These are phyloP conservation scores for Lentinula sp. DNA, from an alignment of 768 basidiomycete species.

Conservation along the genomic window DNA sequence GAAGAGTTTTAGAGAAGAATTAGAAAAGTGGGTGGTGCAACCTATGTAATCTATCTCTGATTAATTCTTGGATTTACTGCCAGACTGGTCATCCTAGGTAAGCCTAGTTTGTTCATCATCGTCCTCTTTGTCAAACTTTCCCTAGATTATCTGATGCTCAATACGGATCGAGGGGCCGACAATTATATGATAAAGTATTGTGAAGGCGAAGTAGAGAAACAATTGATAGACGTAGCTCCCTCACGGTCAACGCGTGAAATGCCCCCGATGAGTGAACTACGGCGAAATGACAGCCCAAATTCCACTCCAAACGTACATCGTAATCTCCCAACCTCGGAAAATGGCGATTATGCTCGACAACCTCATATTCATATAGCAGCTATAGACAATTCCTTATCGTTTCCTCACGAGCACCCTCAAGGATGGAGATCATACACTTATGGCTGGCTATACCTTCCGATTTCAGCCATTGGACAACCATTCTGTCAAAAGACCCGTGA, in stretches of 20 bases:
- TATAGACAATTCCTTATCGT: constrained; percentile 90
- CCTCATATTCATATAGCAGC: constrained; percentile 90
- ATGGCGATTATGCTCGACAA: constrained; percentile 45
- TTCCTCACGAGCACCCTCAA: constrained; percentile 85
- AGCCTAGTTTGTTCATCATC: constrained; percentile 3
- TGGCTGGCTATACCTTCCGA: constrained; percentile 84
- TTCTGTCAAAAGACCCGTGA: constrained; percentile 79
- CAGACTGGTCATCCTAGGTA: constrained; percentile 82
- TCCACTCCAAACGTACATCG: constrained; percentile 26
- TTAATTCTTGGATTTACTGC: background rate
- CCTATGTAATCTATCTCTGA: constrained; percentile 3
- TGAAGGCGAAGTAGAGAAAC: constrained; percentile 68
- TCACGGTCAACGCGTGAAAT: constrained; percentile 62
- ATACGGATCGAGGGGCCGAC: constrained; percentile 67
- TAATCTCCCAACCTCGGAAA: constrained; percentile 26
- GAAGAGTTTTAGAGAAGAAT: constrained; percentile 77
- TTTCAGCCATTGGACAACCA: constrained; percentile 78
- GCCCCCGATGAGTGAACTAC: constrained; percentile 69
- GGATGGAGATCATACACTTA: constrained; percentile 79
- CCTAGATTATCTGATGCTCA: constrained; percentile 85
- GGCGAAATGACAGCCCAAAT: constrained; percentile 20
- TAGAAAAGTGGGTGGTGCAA: constrained; percentile 68
- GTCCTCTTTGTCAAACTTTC: background rate
- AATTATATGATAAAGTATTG: constrained; percentile 91
- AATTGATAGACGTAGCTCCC: constrained; percentile 74